phyloP scores from a whole-genome alignment of 441 rosid species.

The Syzygium syzygioides region DNA sequence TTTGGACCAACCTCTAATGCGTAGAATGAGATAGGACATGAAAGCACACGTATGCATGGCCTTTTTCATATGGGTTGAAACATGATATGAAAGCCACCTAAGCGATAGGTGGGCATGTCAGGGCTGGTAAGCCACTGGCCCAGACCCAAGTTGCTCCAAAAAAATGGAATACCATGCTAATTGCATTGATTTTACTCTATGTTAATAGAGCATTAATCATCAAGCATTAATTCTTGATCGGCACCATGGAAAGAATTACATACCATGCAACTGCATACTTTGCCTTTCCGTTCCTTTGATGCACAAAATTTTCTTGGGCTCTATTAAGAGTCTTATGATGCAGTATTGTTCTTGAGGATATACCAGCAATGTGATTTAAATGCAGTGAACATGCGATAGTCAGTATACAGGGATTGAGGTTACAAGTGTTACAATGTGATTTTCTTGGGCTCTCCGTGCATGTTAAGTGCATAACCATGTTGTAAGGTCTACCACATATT shows the following conservation, averaged over 20 bases:
- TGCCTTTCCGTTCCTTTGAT: neutral
- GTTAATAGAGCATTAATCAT: neutral
- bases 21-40: neutral
- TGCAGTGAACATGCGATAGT: neutral
- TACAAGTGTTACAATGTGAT: neutral
- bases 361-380: neutral
- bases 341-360: neutral
- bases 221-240: neutral
- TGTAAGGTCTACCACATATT: neutral
- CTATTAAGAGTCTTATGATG: neutral
- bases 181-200: neutral
- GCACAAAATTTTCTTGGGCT: neutral
- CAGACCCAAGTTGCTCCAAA: neutral
- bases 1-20: neutral
- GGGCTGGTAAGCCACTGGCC: neutral
- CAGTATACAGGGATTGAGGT: neutral
- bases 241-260: neutral
- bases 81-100: neutral
- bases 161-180: neutral
- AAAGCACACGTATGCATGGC: neutral
- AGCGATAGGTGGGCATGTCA: neutral
- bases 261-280: neutral
- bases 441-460: neutral
- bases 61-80: neutral
- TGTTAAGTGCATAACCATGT: neutral